These are phyloP conservation scores for Neurospora sp. DNA, from an alignment of 495 filamentous ascomycete genomes.

Conservation along the genomic window DNA sequence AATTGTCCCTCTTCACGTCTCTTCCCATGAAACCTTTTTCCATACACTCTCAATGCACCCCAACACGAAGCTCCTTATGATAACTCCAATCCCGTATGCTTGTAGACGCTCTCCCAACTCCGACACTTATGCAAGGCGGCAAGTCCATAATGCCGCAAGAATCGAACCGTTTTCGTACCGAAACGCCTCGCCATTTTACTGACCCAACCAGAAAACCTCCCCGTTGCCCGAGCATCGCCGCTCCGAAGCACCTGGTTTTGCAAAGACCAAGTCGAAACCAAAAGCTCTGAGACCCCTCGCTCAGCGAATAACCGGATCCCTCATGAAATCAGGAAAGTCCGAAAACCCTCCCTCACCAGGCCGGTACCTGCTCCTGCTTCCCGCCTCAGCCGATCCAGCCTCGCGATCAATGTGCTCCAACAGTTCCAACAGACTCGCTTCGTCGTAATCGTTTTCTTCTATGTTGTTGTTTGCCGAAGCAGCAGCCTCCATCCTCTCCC, in stretches of 20 bases:
- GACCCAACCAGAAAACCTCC: too few species aligned
- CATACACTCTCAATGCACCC: background rate
- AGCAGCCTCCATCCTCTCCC: constrained; percentile 3
- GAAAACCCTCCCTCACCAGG: constrained; percentile 21
- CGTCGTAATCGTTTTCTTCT: constrained; percentile 6
- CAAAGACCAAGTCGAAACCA: too few species aligned
- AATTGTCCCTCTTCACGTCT: too few species aligned
- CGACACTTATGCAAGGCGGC: background rate
- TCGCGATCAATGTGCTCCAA: constrained; percentile 11
- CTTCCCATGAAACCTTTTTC: too few species aligned
- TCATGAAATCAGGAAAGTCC: constrained; percentile 31
- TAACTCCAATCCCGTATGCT: background rate
- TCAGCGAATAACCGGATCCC: constrained; percentile 36
- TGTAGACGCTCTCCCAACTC: background rate
- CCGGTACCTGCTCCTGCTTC: background rate
- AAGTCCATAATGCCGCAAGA: background rate
- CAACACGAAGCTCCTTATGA: background rate
- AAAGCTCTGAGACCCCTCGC: too few species aligned
- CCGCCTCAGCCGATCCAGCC: background rate
- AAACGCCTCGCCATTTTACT: background rate
- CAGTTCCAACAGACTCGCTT: constrained; percentile 22
- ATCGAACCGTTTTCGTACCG: background rate
- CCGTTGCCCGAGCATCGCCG: too few species aligned
- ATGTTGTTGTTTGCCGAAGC: constrained; percentile 5
- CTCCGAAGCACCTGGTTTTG: too few species aligned